Evolutionary conservation across 495 filamentous ascomycete species (phyloP), one percentile per base, ranked within the genome.

Genomic region (Recurvomyces mirabilis): DNA sequence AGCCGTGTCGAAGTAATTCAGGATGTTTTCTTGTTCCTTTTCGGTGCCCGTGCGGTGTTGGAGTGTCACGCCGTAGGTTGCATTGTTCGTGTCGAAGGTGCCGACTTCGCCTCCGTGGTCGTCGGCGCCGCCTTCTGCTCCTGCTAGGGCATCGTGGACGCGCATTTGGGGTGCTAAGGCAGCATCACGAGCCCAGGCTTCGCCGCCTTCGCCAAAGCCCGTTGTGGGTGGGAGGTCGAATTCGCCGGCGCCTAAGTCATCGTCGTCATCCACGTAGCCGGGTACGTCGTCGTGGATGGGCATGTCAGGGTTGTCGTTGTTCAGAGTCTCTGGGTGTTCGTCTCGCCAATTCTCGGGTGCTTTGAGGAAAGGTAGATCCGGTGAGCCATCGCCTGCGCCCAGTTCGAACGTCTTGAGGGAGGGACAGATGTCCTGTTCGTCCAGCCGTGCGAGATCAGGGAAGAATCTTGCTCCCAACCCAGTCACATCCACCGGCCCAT

Each of bases 1-100:
- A 7, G 89, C 87, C 55, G 94, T 81, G 62, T 99, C 91, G 58
- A 99, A 99, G 65, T 95, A 99, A 54, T 81, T 82, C 14, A 99
- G 73, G 41, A 99, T 94, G 55, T 94, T 87, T 48, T 95, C 86
- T 54, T 91, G 84, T 38, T 81, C 72, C 26, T 76, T 71, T 5
- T 7, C 11, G 18, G 14, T 19, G 23, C 61, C 70, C 36, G 67
- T 63, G 14, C 68, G 62, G 53, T 81, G 78, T 17, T 74, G 74
- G 62, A 93, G 74, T 7, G 82, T 80, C 13, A 93, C 71, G 26
- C 75, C 68, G 58, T 83, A 91, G 33, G 81, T 65, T 38, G 75
- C 74, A 21, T 66, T 70, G 29, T 69, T 69, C 10, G 70, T 66
- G 30, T 78, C 77, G 44, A 79, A 73, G 10, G 73, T 70, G 25